Evolutionary conservation across 306 rosid species (phyloP).

Genomic region (Mucuna pruriens): DNA sequence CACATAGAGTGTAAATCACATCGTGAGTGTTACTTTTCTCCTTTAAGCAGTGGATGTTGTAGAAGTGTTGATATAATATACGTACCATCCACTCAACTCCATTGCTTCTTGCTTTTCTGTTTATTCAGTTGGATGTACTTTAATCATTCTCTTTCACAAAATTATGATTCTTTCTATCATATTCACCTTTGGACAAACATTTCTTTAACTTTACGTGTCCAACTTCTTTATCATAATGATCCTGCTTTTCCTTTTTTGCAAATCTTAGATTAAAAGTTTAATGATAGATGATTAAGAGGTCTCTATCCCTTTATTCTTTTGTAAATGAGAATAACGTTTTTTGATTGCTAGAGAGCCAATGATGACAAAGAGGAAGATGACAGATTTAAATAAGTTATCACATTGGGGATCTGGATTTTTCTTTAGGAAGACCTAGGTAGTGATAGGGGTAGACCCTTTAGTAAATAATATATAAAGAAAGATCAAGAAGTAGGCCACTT

Average conservation of each 20-base stretch:
- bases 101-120: slow-evolving; percentile 49
- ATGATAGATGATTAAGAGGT: slow-evolving; percentile 54
- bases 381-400: slow-evolving; percentile 63
- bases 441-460: slow-evolving; percentile 40
- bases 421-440: slow-evolving; percentile 47
- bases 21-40: slow-evolving; percentile 19
- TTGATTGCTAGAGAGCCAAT: slow-evolving; percentile 48
- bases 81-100: slow-evolving; percentile 46
- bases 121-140: slow-evolving; percentile 58
- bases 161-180: slow-evolving; percentile 50
- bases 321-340: slow-evolving; percentile 50
- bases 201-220: slow-evolving; percentile 64
- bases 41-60: slow-evolving; percentile 24
- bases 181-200: slow-evolving; percentile 58
- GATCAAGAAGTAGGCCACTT: slow-evolving; percentile 40
- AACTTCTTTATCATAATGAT: slow-evolving; percentile 58
- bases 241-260: slow-evolving; percentile 57
- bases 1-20: slow-evolving; percentile 28
- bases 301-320: slow-evolving; percentile 50
- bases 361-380: slow-evolving; percentile 44
- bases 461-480: slow-evolving; percentile 42
- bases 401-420: slow-evolving; percentile 55
- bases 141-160: slow-evolving; percentile 46
- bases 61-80: slow-evolving; percentile 34
- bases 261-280: slow-evolving; percentile 61